phyloP scores from a whole-genome alignment of 2,329 filamentous ascomycete genomes.

The Diaporthe longicolla region DNA sequence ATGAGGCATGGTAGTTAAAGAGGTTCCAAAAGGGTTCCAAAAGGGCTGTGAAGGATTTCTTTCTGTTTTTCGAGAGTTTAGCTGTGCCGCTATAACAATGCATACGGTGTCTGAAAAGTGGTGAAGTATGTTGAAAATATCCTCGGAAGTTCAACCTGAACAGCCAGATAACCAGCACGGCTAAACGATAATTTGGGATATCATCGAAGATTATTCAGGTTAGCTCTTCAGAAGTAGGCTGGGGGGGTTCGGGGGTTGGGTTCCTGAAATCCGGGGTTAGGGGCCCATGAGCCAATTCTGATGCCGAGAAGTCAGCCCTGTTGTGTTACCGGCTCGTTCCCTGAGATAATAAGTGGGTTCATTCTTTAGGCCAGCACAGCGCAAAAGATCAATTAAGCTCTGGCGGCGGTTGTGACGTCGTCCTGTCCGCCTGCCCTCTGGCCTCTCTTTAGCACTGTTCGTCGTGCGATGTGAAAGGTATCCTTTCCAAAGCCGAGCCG shows the following conservation, averaged over 20 bases:
- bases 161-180: too few species aligned
- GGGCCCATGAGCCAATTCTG: background rate
- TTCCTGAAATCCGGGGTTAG: background rate
- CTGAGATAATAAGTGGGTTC: constrained; percentile 28
- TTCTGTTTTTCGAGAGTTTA: too few species aligned
- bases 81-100: too few species aligned
- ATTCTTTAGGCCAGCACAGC: constrained; percentile 14
- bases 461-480: constrained; percentile 3
- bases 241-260: too few species aligned
- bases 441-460: background rate
- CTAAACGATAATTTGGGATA: too few species aligned
- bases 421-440: background rate
- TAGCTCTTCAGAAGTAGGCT: background rate
- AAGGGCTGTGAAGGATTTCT: too few species aligned
- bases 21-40: too few species aligned
- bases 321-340: constrained; percentile 2
- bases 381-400: background rate
- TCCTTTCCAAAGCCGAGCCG: background rate
- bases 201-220: too few species aligned
- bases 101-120: too few species aligned
- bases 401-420: background rate
- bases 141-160: background rate
- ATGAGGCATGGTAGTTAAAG: too few species aligned
- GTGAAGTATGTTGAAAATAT: too few species aligned
- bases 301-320: background rate